Base-by-base conservation (phyloP, 2,329 filamentous ascomycete species). In the Alternaria solani region DNA sequence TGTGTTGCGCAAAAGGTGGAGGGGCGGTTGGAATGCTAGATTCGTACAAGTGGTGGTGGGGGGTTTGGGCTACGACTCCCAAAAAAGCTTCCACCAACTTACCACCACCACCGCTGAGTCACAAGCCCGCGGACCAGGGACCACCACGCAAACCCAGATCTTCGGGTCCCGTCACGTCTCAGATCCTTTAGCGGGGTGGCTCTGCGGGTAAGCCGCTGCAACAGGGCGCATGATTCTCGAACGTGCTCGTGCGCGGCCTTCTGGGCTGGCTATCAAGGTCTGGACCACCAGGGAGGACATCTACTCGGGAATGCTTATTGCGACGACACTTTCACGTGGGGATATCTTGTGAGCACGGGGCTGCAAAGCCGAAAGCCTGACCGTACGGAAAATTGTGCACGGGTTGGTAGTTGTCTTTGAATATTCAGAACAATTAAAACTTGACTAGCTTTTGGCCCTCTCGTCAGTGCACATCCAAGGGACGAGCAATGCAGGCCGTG, bases 301-400 rank as follows among this genome's bases (percentile, higher is more conserved):
- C 52, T 59, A 56, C 61, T 63, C 63, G 63, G 55, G 58, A 73
- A 76, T 71, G 74, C 75, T 78, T 78, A 75, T 71, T 74, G 67
- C 66, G 56, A 78, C 75, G 70, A 76, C 75, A 68, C 51, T 44
- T 23, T 34, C 16, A 47, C 30, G 47, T 28, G 23, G 23, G 25
- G 23, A 26, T 20, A 42, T 20, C 26, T 16, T 8, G 12, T 47
- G 34, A 48, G 16, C 18, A 36, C 7, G n/a, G 46, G 12, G 18
- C 16, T 36, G 20, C 30, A 32, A 14, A 23, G 11, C 9, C 7
- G 7, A 47, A 9, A 47, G 12, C n/a, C 26, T n/a, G n/a, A 30
- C 44, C 32, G 7, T 32, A 47, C 28, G n/a, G 5, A 20, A 20
- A 32, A 12, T 12, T 8, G 8, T 18, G 12, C 12, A 23, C 12